Evolutionary conservation across 176 grass and related monocot genomes (phyloP).

Genomic region (Oryza officinalis): DNA sequence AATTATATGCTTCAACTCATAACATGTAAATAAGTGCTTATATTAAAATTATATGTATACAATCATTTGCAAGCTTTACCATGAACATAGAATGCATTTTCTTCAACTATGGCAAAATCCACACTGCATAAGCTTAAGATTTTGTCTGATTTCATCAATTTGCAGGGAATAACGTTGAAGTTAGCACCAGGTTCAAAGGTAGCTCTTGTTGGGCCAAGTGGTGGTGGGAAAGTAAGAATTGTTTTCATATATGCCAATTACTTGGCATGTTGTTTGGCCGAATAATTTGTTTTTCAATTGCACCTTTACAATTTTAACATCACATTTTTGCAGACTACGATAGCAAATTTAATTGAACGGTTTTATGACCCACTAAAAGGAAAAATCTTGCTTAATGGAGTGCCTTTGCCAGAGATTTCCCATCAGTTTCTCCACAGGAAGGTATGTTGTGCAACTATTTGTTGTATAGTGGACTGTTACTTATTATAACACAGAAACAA

Average conservation of each 20-base stretch:
- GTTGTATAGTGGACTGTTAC: not conserved
- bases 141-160: constrained; percentile 13
- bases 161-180: constrained; percentile 93
- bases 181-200: constrained; percentile 87
- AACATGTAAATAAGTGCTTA: constrained; percentile 18
- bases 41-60: not conserved
- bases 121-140: constrained; percentile 15
- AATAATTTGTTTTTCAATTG: constrained; percentile 19
- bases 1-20: not conserved
- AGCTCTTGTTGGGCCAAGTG: constrained; percentile 97
- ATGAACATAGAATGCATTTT: not conserved
- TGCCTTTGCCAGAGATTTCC: constrained; percentile 82
- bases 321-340: constrained; percentile 72
- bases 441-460: constrained; percentile 46
- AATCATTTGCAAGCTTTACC: constrained; percentile 9
- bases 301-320: not conserved
- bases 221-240: constrained; percentile 82
- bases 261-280: constrained; percentile 7
- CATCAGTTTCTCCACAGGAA: constrained; percentile 82
- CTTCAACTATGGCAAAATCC: constrained; percentile 3
- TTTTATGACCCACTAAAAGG: constrained; percentile 98
- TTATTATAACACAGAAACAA: not conserved
- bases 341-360: constrained; percentile 98
- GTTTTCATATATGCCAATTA: constrained; percentile 20
- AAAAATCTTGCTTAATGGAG: constrained; percentile 78